These are phyloP conservation scores for Neofusicoccum cordaticola DNA, from an alignment of 2,329 filamentous ascomycete species.

Conservation along the genomic window DNA sequence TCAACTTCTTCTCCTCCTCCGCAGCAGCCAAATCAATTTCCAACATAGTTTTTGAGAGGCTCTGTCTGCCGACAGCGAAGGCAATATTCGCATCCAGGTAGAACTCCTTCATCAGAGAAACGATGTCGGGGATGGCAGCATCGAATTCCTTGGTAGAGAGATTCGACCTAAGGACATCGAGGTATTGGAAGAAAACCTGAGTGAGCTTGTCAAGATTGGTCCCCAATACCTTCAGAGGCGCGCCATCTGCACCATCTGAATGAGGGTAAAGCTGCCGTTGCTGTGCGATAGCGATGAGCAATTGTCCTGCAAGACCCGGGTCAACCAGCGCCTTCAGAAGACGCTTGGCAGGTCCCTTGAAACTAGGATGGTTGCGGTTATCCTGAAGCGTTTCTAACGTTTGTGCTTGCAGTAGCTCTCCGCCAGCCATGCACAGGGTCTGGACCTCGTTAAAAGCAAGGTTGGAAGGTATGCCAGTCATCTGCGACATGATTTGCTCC, in stretches of 20 bases:
- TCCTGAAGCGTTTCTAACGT: slow-evolving; percentile 77
- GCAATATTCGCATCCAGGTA: slow-evolving; percentile 58
- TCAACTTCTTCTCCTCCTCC: slow-evolving; percentile 21
- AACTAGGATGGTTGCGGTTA: slow-evolving; percentile 58
- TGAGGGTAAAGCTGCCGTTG: slow-evolving; percentile 85
- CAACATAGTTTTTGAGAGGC: slow-evolving; percentile 43
- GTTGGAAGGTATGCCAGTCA: slow-evolving; percentile 89
- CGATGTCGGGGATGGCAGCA: slow-evolving; percentile 69
- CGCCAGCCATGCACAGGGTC: slow-evolving; percentile 83
- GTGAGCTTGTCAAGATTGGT: slow-evolving; percentile 90
- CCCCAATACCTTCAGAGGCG: slow-evolving; percentile 84
- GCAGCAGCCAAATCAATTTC: slow-evolving; percentile 38
- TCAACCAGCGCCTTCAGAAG: slow-evolving; percentile 77
- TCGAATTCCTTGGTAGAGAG: slow-evolving; percentile 75
- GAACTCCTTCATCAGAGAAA: slow-evolving; percentile 71
- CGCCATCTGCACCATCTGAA: slow-evolving; percentile 65
- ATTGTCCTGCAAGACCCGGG: slow-evolving; percentile 72
- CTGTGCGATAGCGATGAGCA: slow-evolving; percentile 88
- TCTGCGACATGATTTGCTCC: slow-evolving; percentile 83
- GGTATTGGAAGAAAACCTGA: slow-evolving; percentile 78
- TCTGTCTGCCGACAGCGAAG: slow-evolving; percentile 9
- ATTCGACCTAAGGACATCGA: slow-evolving; percentile 83
- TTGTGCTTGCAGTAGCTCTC: slow-evolving; percentile 72
- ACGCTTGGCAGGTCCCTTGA: slow-evolving; percentile 71
- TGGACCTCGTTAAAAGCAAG: slow-evolving; percentile 86